A percentile compares a stretch with the other conserved stretches of the same genome.
These are phyloP conservation scores for Fusarium anguioides DNA, from an alignment of 2,329 filamentous ascomycete genomes.

Conservation along the genomic window DNA sequence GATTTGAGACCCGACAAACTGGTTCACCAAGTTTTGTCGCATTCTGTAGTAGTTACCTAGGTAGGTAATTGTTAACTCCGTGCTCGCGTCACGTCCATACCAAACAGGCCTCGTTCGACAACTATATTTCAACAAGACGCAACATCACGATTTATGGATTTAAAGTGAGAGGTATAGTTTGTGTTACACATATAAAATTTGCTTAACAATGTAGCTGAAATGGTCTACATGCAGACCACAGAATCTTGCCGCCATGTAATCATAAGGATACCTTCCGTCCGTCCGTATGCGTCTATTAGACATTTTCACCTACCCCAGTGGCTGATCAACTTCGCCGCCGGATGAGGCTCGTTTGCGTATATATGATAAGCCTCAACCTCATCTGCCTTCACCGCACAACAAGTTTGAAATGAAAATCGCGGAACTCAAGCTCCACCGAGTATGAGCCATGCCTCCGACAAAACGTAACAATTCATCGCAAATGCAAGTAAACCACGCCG, in stretches of 20 bases:
- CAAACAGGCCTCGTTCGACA: not conserved
- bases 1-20: conserved; percentile 21
- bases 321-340: conserved; percentile 4
- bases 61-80: no score
- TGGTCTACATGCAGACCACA: conserved; percentile 1
- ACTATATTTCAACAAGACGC: not conserved
- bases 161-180: not conserved
- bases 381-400: not conserved
- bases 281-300: conserved; percentile 36
- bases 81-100: not conserved
- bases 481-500: conserved; percentile 42
- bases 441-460: not conserved
- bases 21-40: conserved; percentile 15
- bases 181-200: not conserved
- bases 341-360: not conserved
- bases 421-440: not conserved
- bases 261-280: conserved; percentile 27
- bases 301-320: conserved; percentile 10
- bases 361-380: conserved; percentile 2
- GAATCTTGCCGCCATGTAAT: conserved; percentile 21
- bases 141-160: not conserved
- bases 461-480: conserved; percentile 19
- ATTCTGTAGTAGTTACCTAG: not conserved
- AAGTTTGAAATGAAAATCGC: conserved; percentile 12
- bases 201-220: not conserved